Conservation (phyloP, 1,139 yeast species). For the Geotrichum bryndzae region DNA sequence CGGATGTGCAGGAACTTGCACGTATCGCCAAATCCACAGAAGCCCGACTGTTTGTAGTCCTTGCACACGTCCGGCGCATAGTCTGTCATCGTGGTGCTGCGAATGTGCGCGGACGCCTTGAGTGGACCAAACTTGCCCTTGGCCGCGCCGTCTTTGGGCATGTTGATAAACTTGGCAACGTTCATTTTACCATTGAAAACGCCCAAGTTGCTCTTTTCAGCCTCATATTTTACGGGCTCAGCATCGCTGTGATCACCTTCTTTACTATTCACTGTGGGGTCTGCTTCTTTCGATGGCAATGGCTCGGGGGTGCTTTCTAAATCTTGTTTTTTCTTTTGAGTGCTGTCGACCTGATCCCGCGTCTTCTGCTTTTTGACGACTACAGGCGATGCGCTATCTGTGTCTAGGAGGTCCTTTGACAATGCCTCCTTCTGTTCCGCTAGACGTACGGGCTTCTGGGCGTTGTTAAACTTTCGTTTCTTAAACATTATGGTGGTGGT, state of each 20-base stretch:
- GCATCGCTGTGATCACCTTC: background rate
- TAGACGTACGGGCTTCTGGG: conserved; percentile 10
- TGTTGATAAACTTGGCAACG: conserved; percentile 12
- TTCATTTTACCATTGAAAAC: conserved; percentile 14
- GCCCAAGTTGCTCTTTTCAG: conserved; percentile 9
- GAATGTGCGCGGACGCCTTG: conserved; percentile 49
- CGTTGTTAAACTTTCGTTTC: conserved; percentile 9
- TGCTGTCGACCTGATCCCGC: background rate
- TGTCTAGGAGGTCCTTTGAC: background rate
- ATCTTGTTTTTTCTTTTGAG: background rate
- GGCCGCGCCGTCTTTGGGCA: background rate
- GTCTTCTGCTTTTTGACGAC: background rate
- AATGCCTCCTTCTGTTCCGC: conserved; percentile 2
- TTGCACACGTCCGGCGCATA: conserved; percentile 94
- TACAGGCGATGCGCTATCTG: background rate
- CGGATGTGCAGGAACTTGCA: conserved; percentile 90
- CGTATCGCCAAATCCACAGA: conserved; percentile 97
- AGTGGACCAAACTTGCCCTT: conserved; percentile 35
- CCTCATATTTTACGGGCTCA: background rate
- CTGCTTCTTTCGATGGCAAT: background rate
- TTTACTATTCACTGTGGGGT: background rate
- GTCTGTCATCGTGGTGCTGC: conserved; percentile 73
- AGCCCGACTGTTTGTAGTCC: conserved; percentile 86
- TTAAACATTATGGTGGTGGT: conserved; percentile 9
- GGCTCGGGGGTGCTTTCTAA: background rate